Base-by-base conservation (phyloP, 108 stramenopile genomes). In the Phaeodactylum tricornutum region DNA sequence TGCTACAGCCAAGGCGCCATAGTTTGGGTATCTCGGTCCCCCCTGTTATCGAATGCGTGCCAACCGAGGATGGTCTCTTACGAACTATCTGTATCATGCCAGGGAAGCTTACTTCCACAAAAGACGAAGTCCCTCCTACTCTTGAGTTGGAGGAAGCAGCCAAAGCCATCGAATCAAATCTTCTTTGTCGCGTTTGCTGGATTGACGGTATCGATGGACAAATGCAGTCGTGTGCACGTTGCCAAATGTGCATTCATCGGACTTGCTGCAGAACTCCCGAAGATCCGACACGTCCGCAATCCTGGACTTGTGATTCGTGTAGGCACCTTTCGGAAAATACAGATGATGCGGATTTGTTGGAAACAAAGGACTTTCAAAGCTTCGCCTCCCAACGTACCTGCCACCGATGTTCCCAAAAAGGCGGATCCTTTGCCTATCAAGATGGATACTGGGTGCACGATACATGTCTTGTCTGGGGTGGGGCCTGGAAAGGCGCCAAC, bases 111-210 rank as follows among this genome's bases (percentile, higher is more conserved):
- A 8, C 51, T 11, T 35, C 47, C 17, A 20, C 44, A 25, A 43
- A 63, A 21, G 59, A 67, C 14, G 45, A 71, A 32, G 25, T 53
- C 35, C 23, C 53, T 29, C 32, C 69, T 36, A 54, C 53, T 34
- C 33, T 45, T 31, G 59, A 52, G 31, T 30, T 58, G 8, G 31
- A 43, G 32, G n/a, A n/a, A n/a, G n/a, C n/a, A n/a, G 39, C 39
- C 14, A 11, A 15, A 14, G 39, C 16, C 16, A 11, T 41, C 9
- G 35, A 51, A 29, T 45, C 34, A 26, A 23, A 19, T 17, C 26
- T 28, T 21, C 39, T 33, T 16, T 83, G 81, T 38, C 61, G 75
- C 2, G 75, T 83, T 29, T 83, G 78, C 52, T 84, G 75, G 75
- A 69, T 54, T 44, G 55, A 46, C 37, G 57, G 62, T 42, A 6